Evolutionary conservation across 2,329 filamentous ascomycete species (phyloP), one percentile per base, ranked within the genome.

Genomic region (Cladosporium cucumerinum): DNA sequence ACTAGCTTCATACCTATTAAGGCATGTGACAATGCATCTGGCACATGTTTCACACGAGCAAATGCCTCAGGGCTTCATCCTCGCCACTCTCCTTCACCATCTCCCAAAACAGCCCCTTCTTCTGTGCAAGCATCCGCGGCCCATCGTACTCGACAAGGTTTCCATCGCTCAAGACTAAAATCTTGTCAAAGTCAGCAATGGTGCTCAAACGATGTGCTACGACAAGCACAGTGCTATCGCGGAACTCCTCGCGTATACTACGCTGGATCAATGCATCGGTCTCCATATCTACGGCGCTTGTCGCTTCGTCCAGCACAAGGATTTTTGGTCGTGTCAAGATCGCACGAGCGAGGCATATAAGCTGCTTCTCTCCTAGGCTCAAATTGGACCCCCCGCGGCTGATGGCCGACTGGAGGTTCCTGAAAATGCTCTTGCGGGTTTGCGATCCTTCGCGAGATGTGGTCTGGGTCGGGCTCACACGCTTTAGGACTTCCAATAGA

Each of bases 331-430:
- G 72, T 12, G 77, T 75, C 11, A 81, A 70, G 4, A 60, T 39
- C 10, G 93, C 93, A 1, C 93, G 87, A 0, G 92, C 92, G 2
- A 97, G 83, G 0, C 93, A 93, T 91, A 97, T 96, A 55, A 97
- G 85, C 77, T 97, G 93, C 7, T 93, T 87, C 79, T 96, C 92
- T 5, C 93, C 93, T 18, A 21, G 39, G 57, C 32, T 25, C n/a
- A 60, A 21, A 21, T 46, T 46, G n/a, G 39, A 46, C 0, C 39
- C 39, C 23, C 39, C 39, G 7, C 39, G 39, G n/a, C 39, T 46
- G 39, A 46, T 46, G n/a, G 39, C 7, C 8, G n/a, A 21, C 1
- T 21, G n/a, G 0, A 46, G 39, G n/a, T 12, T 46, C n/a, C 12
- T 21, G 39, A 46, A 46, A 12, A 46, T 46, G 39, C 39, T 46